These are phyloP conservation scores for Cytospora chrysosperma DNA, from an alignment of 2,329 filamentous ascomycete species.

Conservation along the genomic window DNA sequence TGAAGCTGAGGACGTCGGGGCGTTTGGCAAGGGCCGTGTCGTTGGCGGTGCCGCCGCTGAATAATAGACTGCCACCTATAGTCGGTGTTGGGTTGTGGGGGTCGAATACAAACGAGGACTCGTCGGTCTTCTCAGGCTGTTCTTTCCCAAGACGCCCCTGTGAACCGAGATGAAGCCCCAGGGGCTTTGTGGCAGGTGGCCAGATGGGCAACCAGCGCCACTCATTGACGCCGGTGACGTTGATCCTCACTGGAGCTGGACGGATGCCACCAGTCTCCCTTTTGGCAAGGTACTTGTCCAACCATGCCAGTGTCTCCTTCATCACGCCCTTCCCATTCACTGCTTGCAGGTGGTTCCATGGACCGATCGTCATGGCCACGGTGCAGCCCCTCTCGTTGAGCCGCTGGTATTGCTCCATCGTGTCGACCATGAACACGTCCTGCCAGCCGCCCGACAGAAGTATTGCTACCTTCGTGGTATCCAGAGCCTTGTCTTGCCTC, in stretches of 20 bases:
- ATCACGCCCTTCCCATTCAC: background rate
- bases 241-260: slow-evolving; percentile 7
- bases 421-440: slow-evolving; percentile 6
- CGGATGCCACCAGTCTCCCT: background rate
- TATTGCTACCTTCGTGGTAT: slow-evolving; percentile 4
- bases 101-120: slow-evolving; percentile 27
- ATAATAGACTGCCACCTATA: slow-evolving; percentile 24
- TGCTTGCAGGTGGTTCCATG: slow-evolving; percentile 17
- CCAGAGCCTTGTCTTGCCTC: slow-evolving; percentile 4
- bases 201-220: slow-evolving; percentile 22
- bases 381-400: slow-evolving; percentile 5
- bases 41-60: slow-evolving; percentile 23
- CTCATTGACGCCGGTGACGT: slow-evolving; percentile 16
- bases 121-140: background rate
- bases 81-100: slow-evolving; percentile 30
- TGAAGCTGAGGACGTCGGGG: slow-evolving; percentile 29
- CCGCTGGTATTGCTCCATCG: slow-evolving; percentile 3
- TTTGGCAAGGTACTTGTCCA: slow-evolving; percentile 20
- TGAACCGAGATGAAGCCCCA: slow-evolving; percentile 14
- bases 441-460: slow-evolving; percentile 19
- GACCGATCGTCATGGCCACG: slow-evolving; percentile 19
- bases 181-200: slow-evolving; percentile 17
- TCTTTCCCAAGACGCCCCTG: slow-evolving; percentile 1
- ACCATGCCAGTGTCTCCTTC: slow-evolving; percentile 12
- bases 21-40: slow-evolving; percentile 26